phyloP scores from a whole-genome alignment of 2,329 filamentous ascomycete species.

The Trichoderma afroharzianum region DNA sequence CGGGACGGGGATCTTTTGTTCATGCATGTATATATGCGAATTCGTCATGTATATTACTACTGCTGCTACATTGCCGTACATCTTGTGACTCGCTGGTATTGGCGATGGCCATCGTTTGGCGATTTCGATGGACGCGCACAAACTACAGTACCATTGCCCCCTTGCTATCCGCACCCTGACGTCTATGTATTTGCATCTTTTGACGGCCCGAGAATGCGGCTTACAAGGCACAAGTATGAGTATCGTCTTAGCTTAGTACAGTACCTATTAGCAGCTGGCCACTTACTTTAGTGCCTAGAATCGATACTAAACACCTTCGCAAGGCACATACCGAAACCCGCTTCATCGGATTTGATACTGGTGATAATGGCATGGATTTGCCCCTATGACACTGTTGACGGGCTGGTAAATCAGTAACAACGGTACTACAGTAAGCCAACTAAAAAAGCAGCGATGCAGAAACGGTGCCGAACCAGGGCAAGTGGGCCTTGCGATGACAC shows the following conservation, averaged over 20 bases:
- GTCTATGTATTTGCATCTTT: neutral
- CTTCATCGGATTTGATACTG: neutral
- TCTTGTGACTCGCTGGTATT: neutral
- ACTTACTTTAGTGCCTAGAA: neutral
- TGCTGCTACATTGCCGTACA: neutral
- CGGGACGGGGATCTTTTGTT: slow-evolving; percentile 5
- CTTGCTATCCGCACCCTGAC: neutral
- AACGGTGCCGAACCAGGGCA: slow-evolving; percentile 12
- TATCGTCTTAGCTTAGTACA: neutral
- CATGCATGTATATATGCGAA: slow-evolving; percentile 11
- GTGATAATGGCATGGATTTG: neutral
- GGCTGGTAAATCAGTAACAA: neutral
- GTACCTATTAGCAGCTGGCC: neutral
- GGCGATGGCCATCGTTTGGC: neutral
- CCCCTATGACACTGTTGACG: neutral
- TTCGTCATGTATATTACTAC: slow-evolving; percentile 6
- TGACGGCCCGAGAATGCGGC: neutral
- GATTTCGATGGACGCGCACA: neutral
- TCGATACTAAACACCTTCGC: neutral
- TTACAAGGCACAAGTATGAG: neutral
- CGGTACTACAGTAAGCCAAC: neutral
- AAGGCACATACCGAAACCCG: neutral
- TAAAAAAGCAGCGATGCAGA: neutral
- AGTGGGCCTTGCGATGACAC: slow-evolving; percentile 1
- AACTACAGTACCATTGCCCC: neutral